These are phyloP conservation scores for Carex arenaria DNA, from an alignment of 202 grass and related monocot genomes.

Conservation along the genomic window DNA sequence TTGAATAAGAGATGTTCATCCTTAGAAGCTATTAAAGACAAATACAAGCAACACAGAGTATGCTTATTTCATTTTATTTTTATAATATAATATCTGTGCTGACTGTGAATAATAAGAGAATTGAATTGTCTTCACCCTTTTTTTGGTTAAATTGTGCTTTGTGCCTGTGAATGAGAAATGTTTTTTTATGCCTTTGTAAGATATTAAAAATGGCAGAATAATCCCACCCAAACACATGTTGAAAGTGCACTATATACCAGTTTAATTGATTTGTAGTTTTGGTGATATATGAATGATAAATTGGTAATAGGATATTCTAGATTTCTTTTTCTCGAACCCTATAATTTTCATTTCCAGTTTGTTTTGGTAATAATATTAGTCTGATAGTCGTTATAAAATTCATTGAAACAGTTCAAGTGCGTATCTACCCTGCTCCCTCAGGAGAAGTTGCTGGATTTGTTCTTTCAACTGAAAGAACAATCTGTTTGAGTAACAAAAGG, in stretches of 20 bases:
- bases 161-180: background rate
- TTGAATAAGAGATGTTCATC: constrained; percentile 37
- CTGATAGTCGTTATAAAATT: background rate
- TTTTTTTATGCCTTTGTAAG: background rate
- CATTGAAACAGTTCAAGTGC: background rate
- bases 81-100: background rate
- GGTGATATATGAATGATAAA: background rate
- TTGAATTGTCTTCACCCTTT: background rate
- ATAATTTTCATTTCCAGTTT: too few relatives aligned
- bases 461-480: background rate
- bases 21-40: constrained; percentile 43
- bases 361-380: background rate
- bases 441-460: background rate
- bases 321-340: too few relatives aligned
- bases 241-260: background rate
- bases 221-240: background rate
- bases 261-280: background rate
- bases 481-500: background rate
- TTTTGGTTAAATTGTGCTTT: background rate
- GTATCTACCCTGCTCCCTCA: background rate
- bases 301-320: too few relatives aligned
- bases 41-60: constrained; percentile 81
- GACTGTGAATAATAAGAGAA: background rate
- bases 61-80: constrained; percentile 9
- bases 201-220: background rate